Conservation (phyloP, 495 filamentous ascomycete genomes). For the Tuber microsphaerosporum region DNA sequence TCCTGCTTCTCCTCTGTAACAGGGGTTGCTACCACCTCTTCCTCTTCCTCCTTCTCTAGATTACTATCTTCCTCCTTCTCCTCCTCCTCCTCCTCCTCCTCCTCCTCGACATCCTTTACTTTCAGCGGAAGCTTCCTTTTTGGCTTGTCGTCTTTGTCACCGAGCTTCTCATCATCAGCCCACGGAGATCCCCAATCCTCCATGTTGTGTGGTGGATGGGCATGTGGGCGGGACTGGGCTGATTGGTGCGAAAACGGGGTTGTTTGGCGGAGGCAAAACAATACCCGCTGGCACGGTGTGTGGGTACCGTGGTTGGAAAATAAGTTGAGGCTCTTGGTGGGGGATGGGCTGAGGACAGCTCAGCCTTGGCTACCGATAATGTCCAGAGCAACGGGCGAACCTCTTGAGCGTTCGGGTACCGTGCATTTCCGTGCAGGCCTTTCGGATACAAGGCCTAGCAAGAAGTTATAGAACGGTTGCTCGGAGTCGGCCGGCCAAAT, state of each 20-base stretch:
- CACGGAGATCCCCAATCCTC: slow-evolving; percentile 40
- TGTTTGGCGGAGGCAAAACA: not conserved
- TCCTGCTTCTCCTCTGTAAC: slow-evolving; percentile 28
- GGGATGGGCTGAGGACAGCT: not conserved
- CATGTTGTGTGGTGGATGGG: slow-evolving; percentile 11
- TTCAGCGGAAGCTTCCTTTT: slow-evolving; percentile 2
- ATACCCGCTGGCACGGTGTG: not conserved
- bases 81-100: slow-evolving; percentile 19
- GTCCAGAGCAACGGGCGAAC: not conserved
- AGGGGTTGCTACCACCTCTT: slow-evolving; percentile 15
- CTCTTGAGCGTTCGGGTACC: not conserved
- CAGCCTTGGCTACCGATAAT: not conserved
- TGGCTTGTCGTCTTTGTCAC: slow-evolving; percentile 15
- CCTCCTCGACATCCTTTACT: slow-evolving; percentile 10
- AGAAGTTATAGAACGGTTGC: too few relatives aligned
- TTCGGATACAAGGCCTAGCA: too few relatives aligned
- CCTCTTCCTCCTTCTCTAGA: slow-evolving; percentile 22
- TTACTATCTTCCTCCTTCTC: slow-evolving; percentile 25
- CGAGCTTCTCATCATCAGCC: slow-evolving; percentile 33
- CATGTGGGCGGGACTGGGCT: not conserved
- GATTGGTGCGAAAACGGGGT: not conserved
- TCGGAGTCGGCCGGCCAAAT: too few relatives aligned
- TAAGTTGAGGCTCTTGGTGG: not conserved
- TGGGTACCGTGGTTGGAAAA: not conserved
- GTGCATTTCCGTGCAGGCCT: not conserved